Percentiles rank a stretch among this genome's conserved stretches.
Conservation (phyloP, 176 grass and related monocot genomes). For the Hordeum marinum region DNA sequence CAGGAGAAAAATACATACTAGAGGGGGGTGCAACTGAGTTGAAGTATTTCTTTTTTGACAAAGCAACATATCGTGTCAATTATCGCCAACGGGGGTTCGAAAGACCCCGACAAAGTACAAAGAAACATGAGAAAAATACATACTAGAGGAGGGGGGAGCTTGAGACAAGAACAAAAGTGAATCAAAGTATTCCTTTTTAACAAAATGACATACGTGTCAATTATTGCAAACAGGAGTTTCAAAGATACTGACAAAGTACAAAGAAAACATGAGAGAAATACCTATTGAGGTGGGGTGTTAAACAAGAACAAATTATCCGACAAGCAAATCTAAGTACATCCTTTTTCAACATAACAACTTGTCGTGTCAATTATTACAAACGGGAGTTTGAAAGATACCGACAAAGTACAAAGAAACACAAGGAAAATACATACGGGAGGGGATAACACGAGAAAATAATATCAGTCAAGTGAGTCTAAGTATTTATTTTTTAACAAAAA, state of each 20-base stretch:
- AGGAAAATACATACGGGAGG: not conserved
- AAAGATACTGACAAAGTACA: no score
- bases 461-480: not conserved
- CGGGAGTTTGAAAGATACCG: not conserved
- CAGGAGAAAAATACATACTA: no score
- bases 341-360: not conserved
- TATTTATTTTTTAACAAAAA: not conserved
- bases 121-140: not conserved
- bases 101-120: not conserved
- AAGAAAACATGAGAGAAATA: no score
- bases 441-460: no score
- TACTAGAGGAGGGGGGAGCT: not conserved
- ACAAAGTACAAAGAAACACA: not conserved
- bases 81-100: not conserved
- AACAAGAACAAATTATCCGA: no score
- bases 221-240: no score
- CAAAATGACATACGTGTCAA: no score
- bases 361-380: not conserved
- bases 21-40: no score
- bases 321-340: not conserved
- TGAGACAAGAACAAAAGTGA: no score
- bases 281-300: no score
- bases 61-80: not conserved
- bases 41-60: no score
- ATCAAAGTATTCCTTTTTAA: no score